phyloP scores from a whole-genome alignment of 352 stramenopile genomes.

The Phytopythium ostracodes region DNA sequence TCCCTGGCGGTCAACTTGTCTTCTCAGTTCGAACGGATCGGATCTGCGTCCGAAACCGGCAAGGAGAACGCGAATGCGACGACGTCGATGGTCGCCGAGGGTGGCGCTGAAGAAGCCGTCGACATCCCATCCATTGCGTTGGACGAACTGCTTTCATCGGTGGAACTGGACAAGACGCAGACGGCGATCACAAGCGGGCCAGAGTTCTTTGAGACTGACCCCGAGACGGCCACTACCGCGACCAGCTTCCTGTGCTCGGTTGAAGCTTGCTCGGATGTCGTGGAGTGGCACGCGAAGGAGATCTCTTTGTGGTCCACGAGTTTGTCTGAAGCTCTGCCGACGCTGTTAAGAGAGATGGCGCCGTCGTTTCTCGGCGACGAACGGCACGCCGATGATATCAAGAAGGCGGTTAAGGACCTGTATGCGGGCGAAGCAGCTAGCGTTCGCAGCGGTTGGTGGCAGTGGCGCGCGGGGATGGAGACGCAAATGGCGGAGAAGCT shows the following conservation, averaged over 20 bases:
- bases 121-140: slow-evolving; percentile 24
- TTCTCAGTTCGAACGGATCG: slow-evolving; percentile 68
- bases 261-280: slow-evolving; percentile 33
- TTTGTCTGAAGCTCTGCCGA: slow-evolving; percentile 39
- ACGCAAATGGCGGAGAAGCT: slow-evolving; percentile 38
- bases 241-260: slow-evolving; percentile 36
- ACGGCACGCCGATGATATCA: slow-evolving; percentile 22
- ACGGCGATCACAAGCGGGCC: slow-evolving; percentile 9
- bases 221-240: neutral
- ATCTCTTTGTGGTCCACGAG: slow-evolving; percentile 41
- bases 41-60: slow-evolving; percentile 5
- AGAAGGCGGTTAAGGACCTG: slow-evolving; percentile 41
- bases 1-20: slow-evolving; percentile 73
- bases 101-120: neutral
- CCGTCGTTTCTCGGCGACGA: slow-evolving; percentile 37
- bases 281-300: slow-evolving; percentile 44
- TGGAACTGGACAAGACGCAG: slow-evolving; percentile 21
- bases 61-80: neutral
- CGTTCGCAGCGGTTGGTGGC: slow-evolving; percentile 53
- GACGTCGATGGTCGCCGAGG: neutral
- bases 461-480: slow-evolving; percentile 63
- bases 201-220: slow-evolving; percentile 21
- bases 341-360: slow-evolving; percentile 42
- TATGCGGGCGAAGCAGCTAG: slow-evolving; percentile 38
- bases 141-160: slow-evolving; percentile 32